Base-by-base conservation (phyloP, 768 basidiomycete genomes). In the Tulasnella sp. region DNA sequence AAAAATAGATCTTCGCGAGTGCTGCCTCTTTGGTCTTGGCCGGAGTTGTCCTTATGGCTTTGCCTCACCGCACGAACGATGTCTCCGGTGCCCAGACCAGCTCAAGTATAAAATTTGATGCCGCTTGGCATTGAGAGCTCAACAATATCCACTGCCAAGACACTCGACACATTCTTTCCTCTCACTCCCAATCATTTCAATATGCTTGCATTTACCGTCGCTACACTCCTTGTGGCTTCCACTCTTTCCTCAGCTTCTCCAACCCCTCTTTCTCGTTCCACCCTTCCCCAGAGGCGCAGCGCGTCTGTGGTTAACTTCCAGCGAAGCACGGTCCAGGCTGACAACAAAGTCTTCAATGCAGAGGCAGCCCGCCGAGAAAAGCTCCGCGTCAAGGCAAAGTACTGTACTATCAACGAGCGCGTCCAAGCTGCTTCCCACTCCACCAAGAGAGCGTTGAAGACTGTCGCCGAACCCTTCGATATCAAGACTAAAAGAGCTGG, bases 341-440 rank as follows among this genome's bases (percentile, higher is more conserved):
- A 21, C 38, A 46, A 74, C 36, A 74, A 74, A 27, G 38, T 74
- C 73, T 74, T 74, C 39, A 46, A 74, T 74, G 73, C 73, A 12
- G 73, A 40, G 12, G 73, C 73, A 3, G 73, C 38, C 4, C 73
- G 73, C 21, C 10, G 24, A 31, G 73, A 74, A 74, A 39, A 39
- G 5, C 19, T 21, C 3, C 73, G 73, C 8, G 44, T 74, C 42
- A 19, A 74, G 21, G 34, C 14, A 21, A 74, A 74, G 27, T 74
- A 74, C 39, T 24, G 73, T 7, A 46, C 24, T 42, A 27, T 19
- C 9, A 40, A 27, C 73, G 9, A 36, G 12, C 3, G 31, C 1
- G 38, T n/a, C 16, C 21, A 31, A n/a, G 12, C 73, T 18, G 24
- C 39, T 74, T 40, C 73, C 38, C 18, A 14, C 39, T 19, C 39